Evolutionary conservation across 2,329 filamentous ascomycete species (phyloP).

Genomic region (Sclerotinia borealis): DNA sequence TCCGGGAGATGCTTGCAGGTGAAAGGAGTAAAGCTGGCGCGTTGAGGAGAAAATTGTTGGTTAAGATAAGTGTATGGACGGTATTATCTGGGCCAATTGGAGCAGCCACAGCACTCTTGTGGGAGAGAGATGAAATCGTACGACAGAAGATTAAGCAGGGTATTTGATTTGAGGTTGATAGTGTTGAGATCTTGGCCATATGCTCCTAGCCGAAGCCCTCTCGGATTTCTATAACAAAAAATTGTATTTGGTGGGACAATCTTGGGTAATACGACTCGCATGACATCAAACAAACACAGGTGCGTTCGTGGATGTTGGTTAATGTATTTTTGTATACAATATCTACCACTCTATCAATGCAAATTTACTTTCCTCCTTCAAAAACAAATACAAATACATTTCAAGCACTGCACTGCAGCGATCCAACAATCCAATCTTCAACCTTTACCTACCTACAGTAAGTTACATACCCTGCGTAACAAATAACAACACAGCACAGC

Average conservation of each 20-base stretch:
- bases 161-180: conserved; percentile 13
- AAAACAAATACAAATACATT: neutral
- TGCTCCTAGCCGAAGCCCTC: neutral
- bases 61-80: conserved; percentile 35
- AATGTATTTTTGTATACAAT: neutral
- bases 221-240: neutral
- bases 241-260: neutral
- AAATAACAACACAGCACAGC: neutral
- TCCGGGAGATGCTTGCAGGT: conserved; percentile 14
- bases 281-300: neutral
- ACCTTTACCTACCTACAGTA: too few species aligned
- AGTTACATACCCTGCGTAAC: too few species aligned
- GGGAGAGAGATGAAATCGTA: conserved; percentile 42
- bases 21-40: conserved; percentile 22
- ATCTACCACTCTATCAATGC: neutral
- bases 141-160: conserved; percentile 27
- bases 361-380: neutral
- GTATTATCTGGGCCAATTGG: conserved; percentile 39
- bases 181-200: conserved; percentile 4
- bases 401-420: too few species aligned
- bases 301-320: neutral
- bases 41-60: conserved; percentile 23
- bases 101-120: conserved; percentile 40
- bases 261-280: neutral
- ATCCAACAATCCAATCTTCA: too few species aligned